These are phyloP conservation scores for Fusarium piperis DNA, from an alignment of 2,329 filamentous ascomycete species.

Conservation along the genomic window DNA sequence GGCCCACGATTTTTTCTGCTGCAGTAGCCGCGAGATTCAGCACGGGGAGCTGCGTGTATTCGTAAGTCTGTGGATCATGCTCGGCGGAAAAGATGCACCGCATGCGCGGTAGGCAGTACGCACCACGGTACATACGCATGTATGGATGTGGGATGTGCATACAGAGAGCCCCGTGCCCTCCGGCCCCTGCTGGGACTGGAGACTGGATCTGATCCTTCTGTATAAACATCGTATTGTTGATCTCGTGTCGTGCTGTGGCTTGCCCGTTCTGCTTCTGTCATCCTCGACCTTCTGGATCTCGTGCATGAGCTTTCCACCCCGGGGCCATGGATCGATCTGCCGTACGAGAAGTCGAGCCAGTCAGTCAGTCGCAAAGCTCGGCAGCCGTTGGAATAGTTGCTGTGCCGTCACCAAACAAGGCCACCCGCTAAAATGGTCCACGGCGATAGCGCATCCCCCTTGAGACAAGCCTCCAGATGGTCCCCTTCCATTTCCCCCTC, in stretches of 20 bases:
- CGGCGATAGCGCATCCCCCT: slow-evolving; percentile 11
- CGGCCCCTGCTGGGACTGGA: neutral
- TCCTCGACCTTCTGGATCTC: slow-evolving; percentile 1
- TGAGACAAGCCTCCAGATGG: slow-evolving; percentile 18
- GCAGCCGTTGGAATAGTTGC: slow-evolving; percentile 7
- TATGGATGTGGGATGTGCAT: neutral
- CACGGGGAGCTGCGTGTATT: slow-evolving; percentile 10
- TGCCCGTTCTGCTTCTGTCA: slow-evolving; percentile 19
- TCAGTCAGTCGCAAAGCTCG: slow-evolving; percentile 20
- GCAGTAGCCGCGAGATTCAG: slow-evolving; percentile 7
- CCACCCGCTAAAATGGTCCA: slow-evolving; percentile 16
- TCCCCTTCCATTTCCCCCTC: neutral
- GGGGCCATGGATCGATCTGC: neutral
- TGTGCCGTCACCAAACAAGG: slow-evolving; percentile 12
- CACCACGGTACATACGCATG: neutral
- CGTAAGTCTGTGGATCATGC: slow-evolving; percentile 14
- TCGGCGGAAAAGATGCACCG: slow-evolving; percentile 14
- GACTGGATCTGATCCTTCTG: slow-evolving; percentile 18
- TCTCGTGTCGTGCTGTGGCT: slow-evolving; percentile 37
- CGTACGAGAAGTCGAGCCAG: neutral
- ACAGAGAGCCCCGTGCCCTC: neutral
- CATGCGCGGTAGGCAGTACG: neutral
- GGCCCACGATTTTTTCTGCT: neutral
- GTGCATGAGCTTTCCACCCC: neutral
- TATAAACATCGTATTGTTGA: slow-evolving; percentile 37